A percentile compares a stretch with the other conserved stretches of the same genome.
Evolutionary conservation across 2,329 filamentous ascomycete species (phyloP).

Genomic region (Colletotrichum sp.): DNA sequence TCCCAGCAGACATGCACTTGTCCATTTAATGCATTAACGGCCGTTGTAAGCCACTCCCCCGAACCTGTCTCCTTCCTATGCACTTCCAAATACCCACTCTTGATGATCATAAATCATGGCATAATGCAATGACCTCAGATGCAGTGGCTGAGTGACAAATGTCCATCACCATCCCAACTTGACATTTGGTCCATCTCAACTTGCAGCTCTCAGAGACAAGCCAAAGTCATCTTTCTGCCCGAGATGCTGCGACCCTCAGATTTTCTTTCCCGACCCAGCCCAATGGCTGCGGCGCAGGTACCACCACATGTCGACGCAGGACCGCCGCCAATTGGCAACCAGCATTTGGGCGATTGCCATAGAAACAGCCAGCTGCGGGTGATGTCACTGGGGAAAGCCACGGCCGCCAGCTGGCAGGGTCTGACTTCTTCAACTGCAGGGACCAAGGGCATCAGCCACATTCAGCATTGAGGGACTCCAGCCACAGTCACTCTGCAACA

Average conservation of each 20-base stretch:
- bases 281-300: not conserved
- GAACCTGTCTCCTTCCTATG: not conserved
- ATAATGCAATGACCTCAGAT: not conserved
- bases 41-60: not conserved
- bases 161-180: not conserved
- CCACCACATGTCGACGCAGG: not conserved
- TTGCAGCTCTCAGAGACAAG: not conserved
- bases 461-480: fast-evolving
- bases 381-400: conserved; percentile 1
- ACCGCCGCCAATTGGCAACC: not conserved
- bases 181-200: not conserved
- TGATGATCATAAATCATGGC: not conserved
- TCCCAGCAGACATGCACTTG: not conserved
- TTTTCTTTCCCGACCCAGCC: not conserved
- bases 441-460: not conserved
- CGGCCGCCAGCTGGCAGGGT: not conserved
- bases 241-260: not conserved
- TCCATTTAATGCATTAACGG: not conserved
- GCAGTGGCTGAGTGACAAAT: not conserved
- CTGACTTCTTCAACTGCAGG: not conserved
- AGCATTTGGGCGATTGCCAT: not conserved
- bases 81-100: not conserved
- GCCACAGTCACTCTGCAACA: not conserved
- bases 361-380: not conserved
- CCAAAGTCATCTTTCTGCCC: not conserved